A percentile compares a stretch with the other conserved stretches of the same genome.
Conservation (phyloP, 2,329 filamentous ascomycete genomes). For the Diaporthe sp. region DNA sequence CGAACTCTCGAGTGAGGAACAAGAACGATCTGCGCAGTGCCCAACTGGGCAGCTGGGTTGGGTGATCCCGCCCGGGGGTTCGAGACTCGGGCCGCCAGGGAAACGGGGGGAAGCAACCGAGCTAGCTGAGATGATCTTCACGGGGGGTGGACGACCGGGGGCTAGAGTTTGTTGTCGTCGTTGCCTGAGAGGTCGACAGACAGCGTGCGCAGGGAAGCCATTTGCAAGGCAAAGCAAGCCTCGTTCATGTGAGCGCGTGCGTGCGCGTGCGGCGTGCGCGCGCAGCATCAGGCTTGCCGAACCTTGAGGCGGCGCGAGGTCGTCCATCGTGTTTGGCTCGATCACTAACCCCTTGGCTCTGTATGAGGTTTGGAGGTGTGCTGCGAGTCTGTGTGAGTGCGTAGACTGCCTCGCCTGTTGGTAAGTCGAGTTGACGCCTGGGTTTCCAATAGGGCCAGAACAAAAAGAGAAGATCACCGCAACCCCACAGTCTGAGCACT, state of each 20-base stretch:
- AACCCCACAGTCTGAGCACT: constrained; percentile 34
- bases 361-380: constrained; percentile 8
- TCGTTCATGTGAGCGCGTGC: constrained; percentile 2
- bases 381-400: constrained; percentile 13
- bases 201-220: neutral
- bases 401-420: neutral
- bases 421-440: neutral
- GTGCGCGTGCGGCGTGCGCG: neutral
- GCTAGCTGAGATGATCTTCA: constrained; percentile 30
- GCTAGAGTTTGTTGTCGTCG: constrained; percentile 9
- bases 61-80: constrained; percentile 20
- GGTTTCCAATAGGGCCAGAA: neutral
- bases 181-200: neutral
- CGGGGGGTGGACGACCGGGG: constrained; percentile 20
- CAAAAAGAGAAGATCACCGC: constrained; percentile 5
- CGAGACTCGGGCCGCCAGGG: constrained; percentile 21
- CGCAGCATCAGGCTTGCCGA: neutral
- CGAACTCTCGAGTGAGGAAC: neutral
- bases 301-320: constrained; percentile 21
- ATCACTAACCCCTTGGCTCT: constrained; percentile 6
- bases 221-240: neutral
- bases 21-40: constrained; percentile 5
- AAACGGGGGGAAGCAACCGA: constrained; percentile 1
- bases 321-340: constrained; percentile 11
- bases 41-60: constrained; percentile 31